Base-by-base conservation (phyloP, 768 basidiomycete species). In the Cubamyces lactineus region DNA sequence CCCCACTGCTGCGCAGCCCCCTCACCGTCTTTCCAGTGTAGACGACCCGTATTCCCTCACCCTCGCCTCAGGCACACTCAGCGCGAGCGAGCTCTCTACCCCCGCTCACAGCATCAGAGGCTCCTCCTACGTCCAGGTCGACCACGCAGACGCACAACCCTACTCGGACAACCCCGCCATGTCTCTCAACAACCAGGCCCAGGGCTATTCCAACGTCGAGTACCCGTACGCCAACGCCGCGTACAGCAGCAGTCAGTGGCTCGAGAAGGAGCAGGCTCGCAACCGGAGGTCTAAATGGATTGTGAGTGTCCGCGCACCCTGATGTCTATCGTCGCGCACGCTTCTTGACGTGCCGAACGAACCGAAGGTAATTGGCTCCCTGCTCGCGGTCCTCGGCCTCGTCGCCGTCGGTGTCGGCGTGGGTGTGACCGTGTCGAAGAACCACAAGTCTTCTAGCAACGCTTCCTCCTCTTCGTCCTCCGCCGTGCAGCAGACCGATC, bases 401-500 rank as follows among this genome's bases (percentile, higher is more conserved):
- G 79, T 86, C 39, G 82, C 75, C n/a, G 76, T 80, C 24, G 90
- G 81, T 45, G 81, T 89, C 55, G 80, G 78, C 24, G 80, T 87
- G 21, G 92, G 91, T 23, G 85, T 94, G 40, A 73, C 80, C 6
- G 81, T 93, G 28, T 77, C 86, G 17, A 86, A 84, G 55, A 80
- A 81, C 64, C 78, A 80, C 62, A 80, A 76, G 59, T 70, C 69
- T 56, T 74, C 72, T 62, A 74, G 72, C 28, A 70, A 72, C 34
- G 70, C 73, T 7, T 64, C 68, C 0, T 57, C 66, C 21, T 53
- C 64, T 17, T 48, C 70, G 17, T 57, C 58, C 11, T 57, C 65
- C 24, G 67, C 53, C 26, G 73, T 75, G 30, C 61, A 70, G n/a
- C 72, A 78, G 70, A 77, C 78, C 2, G 73, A 83, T 68, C 76